Evolutionary conservation across 306 rosid genomes (phyloP).

Genomic region (cucumber (Cucumis sativus)): Cucumber_9930_V3 NC_026655.2:14545501-14546000

Average conservation of each 20-base stretch:
- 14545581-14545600: background rate
- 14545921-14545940: background rate
- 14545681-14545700: background rate
- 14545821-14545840: background rate
- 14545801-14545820: background rate
- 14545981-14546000: background rate
- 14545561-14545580: background rate
- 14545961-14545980: background rate
- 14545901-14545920: background rate
- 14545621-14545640: background rate
- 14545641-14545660: background rate
- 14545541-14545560: background rate
- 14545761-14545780: background rate
- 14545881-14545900: background rate
- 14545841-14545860: background rate
- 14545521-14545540: background rate
- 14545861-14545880: background rate
- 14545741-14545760: background rate
- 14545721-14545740: background rate
- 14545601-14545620: background rate
- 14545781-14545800: background rate
- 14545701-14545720: background rate
- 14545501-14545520: background rate
- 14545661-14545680: background rate
- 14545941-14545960: background rate